A percentile compares a stretch with the other conserved stretches of the same genome.
Evolutionary conservation across 2,329 filamentous ascomycete species (phyloP).

Genomic region (Laburnicola sp.): DNA sequence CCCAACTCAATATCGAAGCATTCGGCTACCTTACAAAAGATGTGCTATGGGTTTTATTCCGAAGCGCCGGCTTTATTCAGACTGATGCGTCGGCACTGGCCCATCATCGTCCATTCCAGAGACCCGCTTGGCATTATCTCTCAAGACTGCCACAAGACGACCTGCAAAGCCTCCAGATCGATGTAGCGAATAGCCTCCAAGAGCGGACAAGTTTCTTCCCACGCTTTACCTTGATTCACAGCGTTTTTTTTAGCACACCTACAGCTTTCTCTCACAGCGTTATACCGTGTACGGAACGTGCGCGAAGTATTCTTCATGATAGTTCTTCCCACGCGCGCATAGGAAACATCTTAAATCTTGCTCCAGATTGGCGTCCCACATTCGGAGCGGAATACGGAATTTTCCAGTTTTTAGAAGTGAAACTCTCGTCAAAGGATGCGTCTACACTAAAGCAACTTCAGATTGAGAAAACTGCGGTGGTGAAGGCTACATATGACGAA

Average conservation of each 20-base stretch:
- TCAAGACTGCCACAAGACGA: background rate
- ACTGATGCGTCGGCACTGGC: conserved; percentile 1
- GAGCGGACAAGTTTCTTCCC: background rate
- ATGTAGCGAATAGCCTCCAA: conserved; percentile 9
- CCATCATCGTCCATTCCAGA: conserved; percentile 1
- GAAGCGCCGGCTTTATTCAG: background rate
- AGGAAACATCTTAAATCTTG: conserved; percentile 1
- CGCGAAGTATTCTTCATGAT: too few species aligned
- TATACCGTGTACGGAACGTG: too few species aligned
- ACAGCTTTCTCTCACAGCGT: too few species aligned
- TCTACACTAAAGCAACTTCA: background rate
- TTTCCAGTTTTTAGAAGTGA: conserved; percentile 5
- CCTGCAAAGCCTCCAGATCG: conserved; percentile 1
- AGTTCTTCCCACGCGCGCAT: background rate
- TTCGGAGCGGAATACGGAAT: conserved; percentile 7
- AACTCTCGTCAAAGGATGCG: conserved; percentile 1
- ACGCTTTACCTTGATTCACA: too few species aligned
- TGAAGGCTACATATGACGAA: background rate
- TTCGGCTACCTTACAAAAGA: conserved; percentile 11
- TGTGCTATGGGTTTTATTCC: conserved; percentile 10
- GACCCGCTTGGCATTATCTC: conserved; percentile 2
- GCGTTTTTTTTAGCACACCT: too few species aligned
- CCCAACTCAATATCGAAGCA: conserved; percentile 1
- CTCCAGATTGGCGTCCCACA: conserved; percentile 4
- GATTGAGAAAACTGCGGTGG: background rate